Evolutionary conservation across 768 basidiomycete genomes (phyloP).

Genomic region (Coprinopsis marcescibilis): DNA sequence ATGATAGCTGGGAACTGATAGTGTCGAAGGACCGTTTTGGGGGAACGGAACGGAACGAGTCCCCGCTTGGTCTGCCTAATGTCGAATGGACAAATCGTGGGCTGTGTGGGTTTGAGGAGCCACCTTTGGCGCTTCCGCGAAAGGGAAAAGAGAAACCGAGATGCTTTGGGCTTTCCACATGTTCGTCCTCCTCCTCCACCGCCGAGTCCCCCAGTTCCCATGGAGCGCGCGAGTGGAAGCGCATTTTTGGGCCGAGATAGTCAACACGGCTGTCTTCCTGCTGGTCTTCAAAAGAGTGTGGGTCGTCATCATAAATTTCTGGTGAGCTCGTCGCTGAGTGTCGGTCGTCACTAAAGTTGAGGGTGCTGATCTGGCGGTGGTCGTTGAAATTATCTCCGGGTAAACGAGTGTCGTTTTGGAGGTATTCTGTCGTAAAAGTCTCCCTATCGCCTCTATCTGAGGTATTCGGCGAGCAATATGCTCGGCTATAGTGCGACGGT

Average conservation of each 20-base stretch:
- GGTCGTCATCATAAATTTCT: slow-evolving; percentile 17
- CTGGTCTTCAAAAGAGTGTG: slow-evolving; percentile 28
- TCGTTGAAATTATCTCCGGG: slow-evolving; percentile 39
- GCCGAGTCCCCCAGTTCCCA: slow-evolving; percentile 64
- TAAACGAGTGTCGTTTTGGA: slow-evolving; percentile 14
- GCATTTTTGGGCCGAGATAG: slow-evolving; percentile 77
- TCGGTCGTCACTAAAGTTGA: slow-evolving; percentile 54
- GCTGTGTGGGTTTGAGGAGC: slow-evolving; percentile 40
- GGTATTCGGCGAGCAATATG: slow-evolving; percentile 50
- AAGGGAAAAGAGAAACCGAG: slow-evolving; percentile 18
- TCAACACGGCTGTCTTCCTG: slow-evolving; percentile 35
- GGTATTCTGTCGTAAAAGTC: slow-evolving; percentile 23
- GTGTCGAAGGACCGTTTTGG: slow-evolving; percentile 58
- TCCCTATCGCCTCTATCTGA: slow-evolving; percentile 24
- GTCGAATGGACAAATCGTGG: slow-evolving; percentile 28
- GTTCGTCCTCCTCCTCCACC: slow-evolving; percentile 42
- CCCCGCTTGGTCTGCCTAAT: slow-evolving; percentile 55
- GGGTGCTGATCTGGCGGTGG: slow-evolving; percentile 43
- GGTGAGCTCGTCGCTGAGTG: slow-evolving; percentile 28
- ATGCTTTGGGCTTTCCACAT: slow-evolving; percentile 29
- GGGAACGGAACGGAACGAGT: slow-evolving; percentile 51
- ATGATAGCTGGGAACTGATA: slow-evolving; percentile 42
- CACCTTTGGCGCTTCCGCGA: slow-evolving; percentile 25
- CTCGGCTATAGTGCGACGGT: slow-evolving; percentile 62
- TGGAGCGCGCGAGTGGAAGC: slow-evolving; percentile 74